Evolutionary conservation across 768 basidiomycete genomes (phyloP).

Genomic region (Termitomyces sp.): DNA sequence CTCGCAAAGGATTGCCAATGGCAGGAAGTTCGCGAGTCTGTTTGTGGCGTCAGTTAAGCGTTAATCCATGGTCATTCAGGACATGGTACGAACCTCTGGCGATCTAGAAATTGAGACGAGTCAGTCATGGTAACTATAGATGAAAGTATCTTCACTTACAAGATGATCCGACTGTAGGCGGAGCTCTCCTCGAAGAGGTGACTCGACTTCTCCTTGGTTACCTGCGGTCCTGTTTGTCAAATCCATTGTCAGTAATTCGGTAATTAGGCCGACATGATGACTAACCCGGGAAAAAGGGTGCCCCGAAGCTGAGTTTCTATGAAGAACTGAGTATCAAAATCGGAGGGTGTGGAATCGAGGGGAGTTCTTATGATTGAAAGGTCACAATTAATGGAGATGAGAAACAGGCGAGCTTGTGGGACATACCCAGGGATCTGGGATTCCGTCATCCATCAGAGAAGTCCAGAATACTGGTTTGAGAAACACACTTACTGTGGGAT

Average conservation of each 20-base stretch:
- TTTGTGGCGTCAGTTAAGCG: background rate
- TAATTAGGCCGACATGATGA: background rate
- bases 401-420: no score
- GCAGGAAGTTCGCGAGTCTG: slow-evolving; percentile 2
- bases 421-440: background rate
- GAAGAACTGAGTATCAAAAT: background rate
- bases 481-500: background rate
- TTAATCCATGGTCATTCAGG: background rate
- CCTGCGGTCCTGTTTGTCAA: background rate
- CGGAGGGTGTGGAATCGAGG: background rate
- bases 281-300: background rate
- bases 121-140: background rate
- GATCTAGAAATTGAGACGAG: background rate
- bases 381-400: background rate
- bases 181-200: background rate
- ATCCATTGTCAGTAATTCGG: background rate
- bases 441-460: background rate
- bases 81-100: background rate
- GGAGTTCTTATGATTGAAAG: background rate
- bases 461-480: no score
- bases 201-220: slow-evolving; percentile 1
- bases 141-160: background rate
- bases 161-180: background rate
- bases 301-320: slow-evolving; percentile 1
- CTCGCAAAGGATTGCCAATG: slow-evolving; percentile 3